Conservation (phyloP, 805 yeast genomes). For the Blastobotrys parvus region DNA sequence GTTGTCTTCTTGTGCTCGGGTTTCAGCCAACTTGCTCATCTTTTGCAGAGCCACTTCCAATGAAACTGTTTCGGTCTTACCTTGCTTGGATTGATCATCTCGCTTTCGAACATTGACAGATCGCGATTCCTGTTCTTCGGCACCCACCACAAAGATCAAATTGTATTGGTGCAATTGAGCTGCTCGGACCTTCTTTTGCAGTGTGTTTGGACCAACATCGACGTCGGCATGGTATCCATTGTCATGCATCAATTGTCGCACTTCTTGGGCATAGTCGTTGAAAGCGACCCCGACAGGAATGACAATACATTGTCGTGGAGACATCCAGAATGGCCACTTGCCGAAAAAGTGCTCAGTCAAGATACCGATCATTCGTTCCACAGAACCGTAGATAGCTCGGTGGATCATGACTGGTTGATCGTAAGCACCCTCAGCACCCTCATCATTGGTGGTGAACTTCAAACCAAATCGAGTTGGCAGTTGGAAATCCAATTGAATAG, state of each 20-base stretch:
- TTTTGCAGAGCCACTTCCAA: constrained; percentile 66
- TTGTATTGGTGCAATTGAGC: constrained; percentile 94
- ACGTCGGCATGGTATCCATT: constrained; percentile 87
- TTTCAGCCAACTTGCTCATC: constrained; percentile 57
- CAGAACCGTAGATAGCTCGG: constrained; percentile 96
- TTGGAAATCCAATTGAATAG: constrained; percentile 98
- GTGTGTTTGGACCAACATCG: constrained; percentile 89
- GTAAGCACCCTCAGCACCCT: constrained; percentile 30
- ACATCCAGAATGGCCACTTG: constrained; percentile 99
- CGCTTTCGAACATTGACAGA: constrained; percentile 95
- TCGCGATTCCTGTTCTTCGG: constrained; percentile 70
- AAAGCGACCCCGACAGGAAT: constrained; percentile 96
- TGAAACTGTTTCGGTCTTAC: constrained; percentile 71
- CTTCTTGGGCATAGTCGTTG: constrained; percentile 79
- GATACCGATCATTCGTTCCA: constrained; percentile 98
- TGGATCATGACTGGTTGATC: constrained; percentile 98
- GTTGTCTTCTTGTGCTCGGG: constrained; percentile 28
- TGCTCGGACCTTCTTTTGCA: constrained; percentile 95
- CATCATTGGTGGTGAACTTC: constrained; percentile 54
- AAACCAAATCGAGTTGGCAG: constrained; percentile 89
- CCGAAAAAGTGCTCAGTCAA: constrained; percentile 98
- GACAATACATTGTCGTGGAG: constrained; percentile 96
- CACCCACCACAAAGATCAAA: constrained; percentile 96
- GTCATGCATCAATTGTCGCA: constrained; percentile 52
- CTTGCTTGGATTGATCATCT: constrained; percentile 82